Percentiles rank a stretch among this genome's conserved stretches.
These are phyloP conservation scores for Xylaria sp. DNA, from an alignment of 2,329 filamentous ascomycete species.

Conservation along the genomic window DNA sequence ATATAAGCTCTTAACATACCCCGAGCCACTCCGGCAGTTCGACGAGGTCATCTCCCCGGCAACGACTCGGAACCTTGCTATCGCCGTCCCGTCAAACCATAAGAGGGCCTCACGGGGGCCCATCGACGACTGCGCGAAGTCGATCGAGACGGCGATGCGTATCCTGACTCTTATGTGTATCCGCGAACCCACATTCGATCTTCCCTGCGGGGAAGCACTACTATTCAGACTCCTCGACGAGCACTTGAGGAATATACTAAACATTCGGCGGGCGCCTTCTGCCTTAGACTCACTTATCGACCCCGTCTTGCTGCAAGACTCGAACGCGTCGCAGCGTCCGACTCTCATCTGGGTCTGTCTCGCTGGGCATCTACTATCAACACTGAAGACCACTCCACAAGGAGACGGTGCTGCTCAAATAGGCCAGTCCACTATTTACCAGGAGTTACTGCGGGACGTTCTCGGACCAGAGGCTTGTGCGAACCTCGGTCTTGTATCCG, in stretches of 20 bases:
- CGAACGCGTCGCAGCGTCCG: not conserved
- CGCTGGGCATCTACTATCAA: slow-evolving; percentile 2
- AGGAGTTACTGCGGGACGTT: not conserved
- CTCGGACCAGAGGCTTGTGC: not conserved
- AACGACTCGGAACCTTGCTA: not conserved
- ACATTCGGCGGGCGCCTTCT: not conserved
- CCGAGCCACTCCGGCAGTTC: slow-evolving; percentile 3
- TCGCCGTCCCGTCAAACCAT: not conserved
- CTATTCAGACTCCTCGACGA: slow-evolving; percentile 2
- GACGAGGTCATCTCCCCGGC: slow-evolving; percentile 3
- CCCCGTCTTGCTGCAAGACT: slow-evolving; percentile 3
- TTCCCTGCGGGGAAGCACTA: slow-evolving; percentile 7
- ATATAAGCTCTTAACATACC: slow-evolving; percentile 8
- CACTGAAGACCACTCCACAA: not conserved
- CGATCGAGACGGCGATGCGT: slow-evolving; percentile 9
- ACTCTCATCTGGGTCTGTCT: slow-evolving; percentile 16
- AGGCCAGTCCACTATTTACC: not conserved
- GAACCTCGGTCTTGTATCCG: slow-evolving; percentile 7
- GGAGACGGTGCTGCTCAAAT: not conserved
- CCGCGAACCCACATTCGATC: slow-evolving; percentile 15
- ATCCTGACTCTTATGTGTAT: slow-evolving; percentile 12
- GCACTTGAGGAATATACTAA: not conserved
- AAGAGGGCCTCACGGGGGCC: not conserved
- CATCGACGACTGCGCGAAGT: slow-evolving; percentile 1
- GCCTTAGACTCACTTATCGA: slow-evolving; percentile 2